phyloP scores from a whole-genome alignment of 768 basidiomycete species.

The Boletus tylopilopsis region DNA sequence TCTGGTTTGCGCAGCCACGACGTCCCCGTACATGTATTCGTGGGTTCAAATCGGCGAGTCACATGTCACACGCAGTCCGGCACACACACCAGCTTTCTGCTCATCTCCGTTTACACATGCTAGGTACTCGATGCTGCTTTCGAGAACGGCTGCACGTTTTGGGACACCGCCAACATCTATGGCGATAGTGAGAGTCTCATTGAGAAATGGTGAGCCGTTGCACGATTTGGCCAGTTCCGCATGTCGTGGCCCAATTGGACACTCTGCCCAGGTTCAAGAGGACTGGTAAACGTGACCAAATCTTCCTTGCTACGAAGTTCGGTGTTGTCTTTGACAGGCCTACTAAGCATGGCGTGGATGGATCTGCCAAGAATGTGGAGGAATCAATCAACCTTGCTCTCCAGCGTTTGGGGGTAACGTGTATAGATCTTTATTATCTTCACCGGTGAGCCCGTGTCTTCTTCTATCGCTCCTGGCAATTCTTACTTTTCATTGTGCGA shows the following conservation, averaged over 20 bases:
- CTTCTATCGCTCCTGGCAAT: no score
- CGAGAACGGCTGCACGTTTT: conserved; percentile 40
- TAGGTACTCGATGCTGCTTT: conserved; percentile 43
- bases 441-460: neutral
- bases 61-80: no score
- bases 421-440: conserved; percentile 2
- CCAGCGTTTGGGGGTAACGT: conserved; percentile 36
- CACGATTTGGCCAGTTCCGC: no score
- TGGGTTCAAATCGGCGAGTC: no score
- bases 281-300: conserved; percentile 22
- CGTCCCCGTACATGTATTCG: no score
- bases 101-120: no score
- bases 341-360: conserved; percentile 23
- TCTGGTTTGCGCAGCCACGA: no score
- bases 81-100: no score
- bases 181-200: conserved; percentile 40
- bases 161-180: conserved; percentile 47
- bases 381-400: conserved; percentile 39
- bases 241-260: no score
- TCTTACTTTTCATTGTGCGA: no score
- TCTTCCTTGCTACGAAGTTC: conserved; percentile 64
- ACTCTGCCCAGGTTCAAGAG: neutral
- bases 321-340: conserved; percentile 31
- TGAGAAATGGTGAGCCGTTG: conserved; percentile 33
- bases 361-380: conserved; percentile 41